Evolutionary conservation across 305 asterid genomes (phyloP), one percentile per base, ranked within the genome.

Genomic region (Solanum chacoense): DNA sequence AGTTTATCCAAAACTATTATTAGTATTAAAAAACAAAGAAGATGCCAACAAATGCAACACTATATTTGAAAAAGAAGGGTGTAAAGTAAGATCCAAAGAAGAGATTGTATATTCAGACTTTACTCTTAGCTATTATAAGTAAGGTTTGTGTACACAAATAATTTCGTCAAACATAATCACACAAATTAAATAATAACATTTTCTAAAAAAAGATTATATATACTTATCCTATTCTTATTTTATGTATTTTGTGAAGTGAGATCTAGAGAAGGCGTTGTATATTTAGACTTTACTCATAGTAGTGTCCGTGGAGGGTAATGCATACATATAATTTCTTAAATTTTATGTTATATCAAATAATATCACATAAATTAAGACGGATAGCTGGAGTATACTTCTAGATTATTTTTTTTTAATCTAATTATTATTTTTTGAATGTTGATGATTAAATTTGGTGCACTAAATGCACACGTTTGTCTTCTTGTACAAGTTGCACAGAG

Each of bases 401-500:
- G 31, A 65, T 63, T 22, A 3, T 55, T 18, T 1, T 20, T 59
- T 59, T 22, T 59, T 20, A 59, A 7, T 22, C 26, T 63, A 22
- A 63, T 22, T 22, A 22, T 63, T 8, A 22, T 65, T n/a, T 22
- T 65, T 65, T n/a, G 65, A 24, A 65, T n/a, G 72, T 65, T 22
- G 3, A 9, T 65, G 85, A 10, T 50, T 50, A 50, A 72, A 88
- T 71, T 45, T 7, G 89, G 55, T 90, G 89, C 85, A 85, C 32
- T 55, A 55, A 85, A 74, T 77, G 55, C 88, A 63, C 78, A 84
- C 22, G 14, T 72, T 63, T 36, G 75, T 84, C 86, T 87, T 89
- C 24, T 86, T 24, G 59, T 88, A 59, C 85, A 20, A 50, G 69
- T 45, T 28, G 72, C 40, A 80, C 35, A 13, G 16, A 11, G 16